Evolutionary conservation across 1,284 basidiomycete species (phyloP).

Genomic region (Ustilago sp.): DNA sequence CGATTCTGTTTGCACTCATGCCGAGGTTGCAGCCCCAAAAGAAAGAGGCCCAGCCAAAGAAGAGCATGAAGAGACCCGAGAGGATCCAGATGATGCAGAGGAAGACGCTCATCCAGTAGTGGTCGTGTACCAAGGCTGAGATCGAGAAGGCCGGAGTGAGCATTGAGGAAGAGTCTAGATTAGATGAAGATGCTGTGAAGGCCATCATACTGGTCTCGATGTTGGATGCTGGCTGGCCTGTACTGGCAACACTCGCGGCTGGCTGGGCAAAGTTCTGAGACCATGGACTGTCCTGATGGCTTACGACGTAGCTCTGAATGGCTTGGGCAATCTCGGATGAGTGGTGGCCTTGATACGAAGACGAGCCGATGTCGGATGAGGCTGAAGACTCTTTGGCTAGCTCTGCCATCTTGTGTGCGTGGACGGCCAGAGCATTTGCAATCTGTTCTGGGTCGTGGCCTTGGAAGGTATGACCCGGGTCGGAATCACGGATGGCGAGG

Average conservation of each 20-base stretch:
- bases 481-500: slow-evolving; percentile 13
- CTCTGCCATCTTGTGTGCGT: slow-evolving; percentile 37
- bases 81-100: slow-evolving; percentile 59
- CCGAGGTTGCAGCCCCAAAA: slow-evolving; percentile 52
- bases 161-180: neutral
- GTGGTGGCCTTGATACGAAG: slow-evolving; percentile 37
- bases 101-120: slow-evolving; percentile 49
- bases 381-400: slow-evolving; percentile 26
- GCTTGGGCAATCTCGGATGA: slow-evolving; percentile 49
- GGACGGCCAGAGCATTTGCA: slow-evolving; percentile 35
- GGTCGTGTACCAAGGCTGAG: slow-evolving; percentile 22
- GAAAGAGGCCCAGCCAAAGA: slow-evolving; percentile 62
- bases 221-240: neutral
- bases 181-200: neutral
- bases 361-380: neutral
- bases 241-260: neutral
- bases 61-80: slow-evolving; percentile 51
- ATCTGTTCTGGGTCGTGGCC: slow-evolving; percentile 50
- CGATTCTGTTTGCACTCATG: slow-evolving; percentile 19
- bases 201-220: slow-evolving; percentile 4
- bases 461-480: slow-evolving; percentile 37
- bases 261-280: slow-evolving; percentile 23
- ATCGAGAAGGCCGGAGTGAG: slow-evolving; percentile 31
- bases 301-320: slow-evolving; percentile 41
- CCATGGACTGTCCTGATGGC: slow-evolving; percentile 38